Evolutionary conservation across 2,329 filamentous ascomycete genomes (phyloP), one percentile per base, ranked within the genome.

Genomic region (Aspergillus bombycis): DNA sequence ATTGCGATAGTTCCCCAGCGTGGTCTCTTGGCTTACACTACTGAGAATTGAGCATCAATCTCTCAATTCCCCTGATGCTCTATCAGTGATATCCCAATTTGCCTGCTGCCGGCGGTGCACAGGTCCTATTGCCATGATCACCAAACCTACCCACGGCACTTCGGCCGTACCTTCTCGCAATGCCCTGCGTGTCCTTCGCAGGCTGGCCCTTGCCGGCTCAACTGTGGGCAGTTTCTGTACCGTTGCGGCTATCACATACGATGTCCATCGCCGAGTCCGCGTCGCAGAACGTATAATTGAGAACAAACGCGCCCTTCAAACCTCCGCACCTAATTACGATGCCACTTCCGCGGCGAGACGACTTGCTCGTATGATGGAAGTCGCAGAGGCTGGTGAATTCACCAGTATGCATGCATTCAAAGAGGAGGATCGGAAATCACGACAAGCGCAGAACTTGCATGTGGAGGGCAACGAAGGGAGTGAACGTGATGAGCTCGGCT

Each of bases 341-440:
- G 75, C 78, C 54, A 76, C 74, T 26, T 71, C 74, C 46, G 74
- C 78, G 16, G 75, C 78, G 23, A 72, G 66, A 48, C 71, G 75
- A 43, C 69, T 81, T 11, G 74, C 76, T 8, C 70, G 71, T 12
- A 81, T 81, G 78, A 78, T 81, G 65, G 78, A 80, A 54, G 78
- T 79, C 3, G 80, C 80, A 2, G 80, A 81, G 62, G 75, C 77
- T 2, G 79, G 78, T 1, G 78, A 81, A 26, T 80, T 80, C 48
- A 72, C 76, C 61, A 77, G 79, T 0, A 56, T 80, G 54, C 75
- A 75, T 11, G 77, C 77, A 23, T 68, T 77, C 66, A 78, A 75
- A 53, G 62, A 71, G 61, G 68, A 72, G 59, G 70, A 72, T 45
- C 57, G 63, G 34, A 66, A 52, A 53, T 62, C 63, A 50, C 66